A percentile compares a stretch with the other conserved stretches of the same genome.
Conservation (phyloP, 768 basidiomycete genomes). For the Cantharellus cinnabarinus region DNA sequence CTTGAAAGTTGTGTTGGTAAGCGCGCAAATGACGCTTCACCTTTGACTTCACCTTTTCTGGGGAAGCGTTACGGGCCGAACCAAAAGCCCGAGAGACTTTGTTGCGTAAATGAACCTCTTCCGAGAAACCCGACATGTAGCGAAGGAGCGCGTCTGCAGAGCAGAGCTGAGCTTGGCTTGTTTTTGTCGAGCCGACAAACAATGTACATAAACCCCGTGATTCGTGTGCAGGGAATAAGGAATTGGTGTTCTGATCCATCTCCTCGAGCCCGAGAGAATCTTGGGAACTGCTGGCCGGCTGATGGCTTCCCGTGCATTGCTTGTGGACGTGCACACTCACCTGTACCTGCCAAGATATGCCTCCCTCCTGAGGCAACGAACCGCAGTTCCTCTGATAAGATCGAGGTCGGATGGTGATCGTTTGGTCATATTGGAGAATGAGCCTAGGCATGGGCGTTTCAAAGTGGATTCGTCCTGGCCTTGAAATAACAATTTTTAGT, state of each 20-base stretch:
- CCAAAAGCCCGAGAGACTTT: neutral
- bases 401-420: conserved; percentile 37
- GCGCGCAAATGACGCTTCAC: neutral
- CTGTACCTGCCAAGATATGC: conserved; percentile 69
- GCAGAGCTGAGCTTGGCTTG: neutral
- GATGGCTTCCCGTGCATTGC: conserved; percentile 14
- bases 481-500: conserved; percentile 14
- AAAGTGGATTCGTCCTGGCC: neutral
- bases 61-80: too few relatives aligned
- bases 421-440: conserved; percentile 57
- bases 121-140: neutral
- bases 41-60: too few relatives aligned
- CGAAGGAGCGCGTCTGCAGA: neutral
- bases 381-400: conserved; percentile 46
- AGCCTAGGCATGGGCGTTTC: conserved; percentile 22
- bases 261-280: too few relatives aligned
- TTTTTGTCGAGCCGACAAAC: neutral
- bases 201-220: neutral
- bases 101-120: neutral
- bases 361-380: conserved; percentile 41
- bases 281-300: too few relatives aligned
- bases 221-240: neutral
- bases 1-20: neutral
- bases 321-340: conserved; percentile 76
- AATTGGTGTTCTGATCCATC: too few relatives aligned